These are phyloP conservation scores for Rhodosporidiobolus odoratus DNA, from an alignment of 768 basidiomycete genomes.

Conservation along the genomic window DNA sequence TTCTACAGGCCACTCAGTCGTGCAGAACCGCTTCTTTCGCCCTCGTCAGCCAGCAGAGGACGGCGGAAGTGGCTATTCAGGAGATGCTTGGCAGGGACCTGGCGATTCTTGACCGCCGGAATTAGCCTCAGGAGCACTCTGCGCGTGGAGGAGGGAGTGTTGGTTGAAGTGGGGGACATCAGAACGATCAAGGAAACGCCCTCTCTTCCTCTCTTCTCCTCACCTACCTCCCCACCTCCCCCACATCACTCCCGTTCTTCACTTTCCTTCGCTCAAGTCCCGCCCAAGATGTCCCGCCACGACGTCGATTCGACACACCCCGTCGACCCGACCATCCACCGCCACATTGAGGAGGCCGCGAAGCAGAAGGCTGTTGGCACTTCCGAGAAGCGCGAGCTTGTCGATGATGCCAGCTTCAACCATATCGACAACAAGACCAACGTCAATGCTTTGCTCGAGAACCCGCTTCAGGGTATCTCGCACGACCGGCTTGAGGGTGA, in stretches of 20 bases:
- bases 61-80: too few species aligned
- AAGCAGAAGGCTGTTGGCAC: constrained; percentile 15
- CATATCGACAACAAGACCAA: constrained; percentile 5
- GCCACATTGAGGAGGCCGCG: constrained; percentile 1
- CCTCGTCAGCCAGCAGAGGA: too few species aligned
- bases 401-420: not conserved
- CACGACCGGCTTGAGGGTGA: constrained; percentile 12
- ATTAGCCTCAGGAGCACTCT: too few species aligned
- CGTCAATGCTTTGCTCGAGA: constrained; percentile 48
- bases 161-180: too few species aligned
- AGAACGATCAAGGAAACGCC: too few species aligned
- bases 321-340: not conserved
- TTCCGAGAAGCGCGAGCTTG: constrained; percentile 30
- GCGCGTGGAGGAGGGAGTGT: too few species aligned
- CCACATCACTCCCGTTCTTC: not conserved
- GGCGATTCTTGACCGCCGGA: too few species aligned
- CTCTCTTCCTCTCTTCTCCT: too few species aligned
- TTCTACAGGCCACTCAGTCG: too few species aligned
- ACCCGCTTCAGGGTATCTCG: constrained; percentile 51
- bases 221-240: too few species aligned
- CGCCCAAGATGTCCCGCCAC: not conserved
- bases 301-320: constrained; percentile 8
- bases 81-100: too few species aligned
- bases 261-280: not conserved
- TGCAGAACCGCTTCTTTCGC: too few species aligned